Base-by-base conservation (phyloP, 129 eudicot genomes). In the Flaveria brownii region DNA sequence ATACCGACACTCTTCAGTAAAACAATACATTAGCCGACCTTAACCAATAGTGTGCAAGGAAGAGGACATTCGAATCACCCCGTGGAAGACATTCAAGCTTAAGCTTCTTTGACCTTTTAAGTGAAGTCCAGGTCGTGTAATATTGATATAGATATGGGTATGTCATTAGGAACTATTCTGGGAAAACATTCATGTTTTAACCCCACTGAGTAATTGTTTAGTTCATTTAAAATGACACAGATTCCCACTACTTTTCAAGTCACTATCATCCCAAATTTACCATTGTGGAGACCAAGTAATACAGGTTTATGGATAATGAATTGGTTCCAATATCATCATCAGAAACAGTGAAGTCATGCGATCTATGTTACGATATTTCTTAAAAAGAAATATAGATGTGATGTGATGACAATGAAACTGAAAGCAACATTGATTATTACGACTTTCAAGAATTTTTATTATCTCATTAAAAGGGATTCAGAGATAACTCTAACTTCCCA, bases 161-260 rank as follows among this genome's bases (percentile, higher is more conserved):
- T 7, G 7, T 36, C 41, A 36, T 36, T 36, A 5, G 5, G 41
- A 36, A 36, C 41, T 36, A 36, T 36, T 33, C 39, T 1, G 41
- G 41, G 0, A 1, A 45, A 45, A 45, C 13, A 45, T 9, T 12
- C 13, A 45, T 12, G 49, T 45, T 12, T 12, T 1, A 2, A 45
- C 49, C 13, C 49, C 54, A 49, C 14, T 13, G 54, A 49, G n/a
- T 13, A 49, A 49, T 49, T 14, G n/a, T 49, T 49, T 49, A 45
- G 14, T 12, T 49, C 54, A 49, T 49, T 11, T 14, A 2, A 72
- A 54, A 17, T 72, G 78, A 64, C 74, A 72, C 12, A 54, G 20
- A 79, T 23, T 64, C 46, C 78, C 78, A 72, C 78, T 63, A 72
- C 47, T 45, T 46, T 17, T 5, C 20, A 18, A 66, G 80, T 66